A percentile compares a stretch with the other conserved stretches of the same genome.
phyloP scores from a whole-genome alignment of 2,329 filamentous ascomycete species.

The Claviceps monticola region DNA sequence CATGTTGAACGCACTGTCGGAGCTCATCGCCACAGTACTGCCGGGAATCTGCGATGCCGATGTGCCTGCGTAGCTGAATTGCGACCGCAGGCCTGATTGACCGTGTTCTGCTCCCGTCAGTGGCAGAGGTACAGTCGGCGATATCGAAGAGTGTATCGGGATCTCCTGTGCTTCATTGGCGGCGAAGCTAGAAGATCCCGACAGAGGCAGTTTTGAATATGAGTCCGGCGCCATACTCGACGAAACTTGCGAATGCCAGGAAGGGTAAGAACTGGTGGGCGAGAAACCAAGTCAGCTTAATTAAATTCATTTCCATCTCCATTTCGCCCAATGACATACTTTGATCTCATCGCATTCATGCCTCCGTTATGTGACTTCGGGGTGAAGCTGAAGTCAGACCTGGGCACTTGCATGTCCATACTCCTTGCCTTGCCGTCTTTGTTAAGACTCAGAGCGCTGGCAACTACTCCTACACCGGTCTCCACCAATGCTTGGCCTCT shows the following conservation, averaged over 20 bases:
- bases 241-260: slow-evolving; percentile 41
- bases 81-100: slow-evolving; percentile 33
- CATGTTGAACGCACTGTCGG: slow-evolving; percentile 35
- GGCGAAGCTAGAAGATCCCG: slow-evolving; percentile 32
- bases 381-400: slow-evolving; percentile 45
- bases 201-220: slow-evolving; percentile 39
- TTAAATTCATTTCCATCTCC: neutral
- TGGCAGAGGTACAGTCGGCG: slow-evolving; percentile 37
- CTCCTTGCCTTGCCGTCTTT: slow-evolving; percentile 37
- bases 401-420: slow-evolving; percentile 40
- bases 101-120: slow-evolving; percentile 34
- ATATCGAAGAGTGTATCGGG: slow-evolving; percentile 37
- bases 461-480: slow-evolving; percentile 46
- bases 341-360: slow-evolving; percentile 40
- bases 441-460: slow-evolving; percentile 40
- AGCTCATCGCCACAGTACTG: slow-evolving; percentile 20
- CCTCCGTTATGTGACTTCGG: slow-evolving; percentile 41
- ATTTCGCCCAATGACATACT: slow-evolving; percentile 32
- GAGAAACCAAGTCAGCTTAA: slow-evolving; percentile 16
- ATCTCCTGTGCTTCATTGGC: slow-evolving; percentile 39
- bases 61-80: slow-evolving; percentile 40
- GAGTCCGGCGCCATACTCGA: slow-evolving; percentile 35
- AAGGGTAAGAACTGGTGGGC: slow-evolving; percentile 43
- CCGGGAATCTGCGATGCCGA: slow-evolving; percentile 37
- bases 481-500: slow-evolving; percentile 63